A percentile compares a stretch with the other conserved stretches of the same genome.
phyloP scores from a whole-genome alignment of 768 basidiomycete species.

The Termitomyces sp. region DNA sequence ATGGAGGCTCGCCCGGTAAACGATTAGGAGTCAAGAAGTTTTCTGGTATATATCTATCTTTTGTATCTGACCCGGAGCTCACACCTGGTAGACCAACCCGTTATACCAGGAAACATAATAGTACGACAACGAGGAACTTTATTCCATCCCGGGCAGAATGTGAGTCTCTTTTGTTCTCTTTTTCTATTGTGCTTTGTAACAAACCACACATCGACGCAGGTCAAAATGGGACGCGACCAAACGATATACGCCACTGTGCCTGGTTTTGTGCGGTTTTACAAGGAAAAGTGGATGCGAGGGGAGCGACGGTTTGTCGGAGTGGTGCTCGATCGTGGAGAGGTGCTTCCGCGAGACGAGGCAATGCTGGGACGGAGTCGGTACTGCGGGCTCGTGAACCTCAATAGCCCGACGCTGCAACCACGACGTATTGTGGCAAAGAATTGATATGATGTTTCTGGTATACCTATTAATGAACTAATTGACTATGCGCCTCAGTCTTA shows the following conservation, averaged over 20 bases:
- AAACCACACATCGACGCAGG: slow-evolving; percentile 39
- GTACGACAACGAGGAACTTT: slow-evolving; percentile 89
- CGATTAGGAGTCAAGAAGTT: slow-evolving; percentile 95
- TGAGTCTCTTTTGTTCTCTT: slow-evolving; percentile 30
- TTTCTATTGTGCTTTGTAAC: neutral
- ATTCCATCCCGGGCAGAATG: slow-evolving; percentile 93
- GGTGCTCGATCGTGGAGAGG: slow-evolving; percentile 76
- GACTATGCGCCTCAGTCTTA: neutral
- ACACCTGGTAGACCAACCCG: slow-evolving; percentile 66
- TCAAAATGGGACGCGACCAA: slow-evolving; percentile 90
- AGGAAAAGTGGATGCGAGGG: slow-evolving; percentile 64
- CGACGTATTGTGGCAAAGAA: slow-evolving; percentile 13
- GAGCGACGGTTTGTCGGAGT: slow-evolving; percentile 83
- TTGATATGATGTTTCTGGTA: slow-evolving; percentile 10
- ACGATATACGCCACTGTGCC: slow-evolving; percentile 89
- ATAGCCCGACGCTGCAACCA: slow-evolving; percentile 21
- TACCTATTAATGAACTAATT: slow-evolving; percentile 8
- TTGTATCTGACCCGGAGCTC: neutral
- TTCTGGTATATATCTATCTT: slow-evolving; percentile 53
- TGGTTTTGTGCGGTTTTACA: slow-evolving; percentile 94
- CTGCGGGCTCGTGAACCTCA: slow-evolving; percentile 73
- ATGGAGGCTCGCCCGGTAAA: slow-evolving; percentile 89
- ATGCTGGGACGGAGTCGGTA: slow-evolving; percentile 75
- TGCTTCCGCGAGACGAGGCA: slow-evolving; percentile 77
- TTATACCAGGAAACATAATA: slow-evolving; percentile 94